A percentile compares a stretch with the other conserved stretches of the same genome.
phyloP scores from a whole-genome alignment of 2,329 filamentous ascomycete species.

The Sporothrix brunneoviolacea region DNA sequence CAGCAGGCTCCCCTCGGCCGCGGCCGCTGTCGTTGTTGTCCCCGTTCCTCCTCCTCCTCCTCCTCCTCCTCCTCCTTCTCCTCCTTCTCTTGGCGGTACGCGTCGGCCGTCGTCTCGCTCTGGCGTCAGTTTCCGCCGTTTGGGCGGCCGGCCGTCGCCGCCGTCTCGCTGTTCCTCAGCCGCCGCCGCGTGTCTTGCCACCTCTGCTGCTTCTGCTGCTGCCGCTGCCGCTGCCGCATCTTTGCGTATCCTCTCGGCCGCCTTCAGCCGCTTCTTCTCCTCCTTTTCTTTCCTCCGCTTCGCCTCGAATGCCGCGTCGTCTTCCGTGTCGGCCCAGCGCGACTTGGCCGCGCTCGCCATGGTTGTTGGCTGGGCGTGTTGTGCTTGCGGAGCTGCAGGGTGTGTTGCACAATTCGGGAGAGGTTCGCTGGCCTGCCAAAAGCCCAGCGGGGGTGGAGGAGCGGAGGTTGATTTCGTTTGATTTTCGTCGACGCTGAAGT shows the following conservation, averaged over 20 bases:
- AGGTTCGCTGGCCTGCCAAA: too few species aligned
- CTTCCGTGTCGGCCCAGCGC: conserved; percentile 81
- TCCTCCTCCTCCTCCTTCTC: conserved; percentile 15
- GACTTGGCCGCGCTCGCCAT: conserved; percentile 63
- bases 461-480: too few species aligned
- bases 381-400: too few species aligned
- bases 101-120: conserved; percentile 25
- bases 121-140: conserved; percentile 54
- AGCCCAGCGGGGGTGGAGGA: too few species aligned
- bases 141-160: conserved; percentile 45
- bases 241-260: conserved; percentile 37
- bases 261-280: conserved; percentile 77
- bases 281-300: conserved; percentile 76
- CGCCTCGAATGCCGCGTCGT: conserved; percentile 68
- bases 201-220: conserved; percentile 13
- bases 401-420: too few species aligned
- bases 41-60: neutral
- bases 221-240: conserved; percentile 30
- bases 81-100: conserved; percentile 23
- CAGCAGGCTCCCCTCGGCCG: conserved; percentile 49
- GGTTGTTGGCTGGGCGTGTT: neutral
- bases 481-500: too few species aligned
- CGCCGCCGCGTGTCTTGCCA: conserved; percentile 20
- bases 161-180: conserved; percentile 25
- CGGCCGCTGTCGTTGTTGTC: neutral